Evolutionary conservation across 1,139 yeast species (phyloP).

Genomic region (Taphrina confusa): DNA sequence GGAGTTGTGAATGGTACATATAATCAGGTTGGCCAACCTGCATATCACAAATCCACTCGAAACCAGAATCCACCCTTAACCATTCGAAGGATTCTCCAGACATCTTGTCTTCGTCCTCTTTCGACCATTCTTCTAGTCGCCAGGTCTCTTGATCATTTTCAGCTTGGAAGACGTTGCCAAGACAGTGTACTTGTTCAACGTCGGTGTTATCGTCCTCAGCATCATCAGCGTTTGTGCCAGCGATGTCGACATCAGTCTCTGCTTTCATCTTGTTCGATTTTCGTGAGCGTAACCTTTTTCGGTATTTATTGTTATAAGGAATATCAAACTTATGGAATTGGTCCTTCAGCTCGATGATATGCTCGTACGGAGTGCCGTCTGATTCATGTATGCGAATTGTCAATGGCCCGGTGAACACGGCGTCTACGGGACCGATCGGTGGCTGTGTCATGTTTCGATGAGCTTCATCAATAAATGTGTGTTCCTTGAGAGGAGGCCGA

Average conservation of each 20-base stretch:
- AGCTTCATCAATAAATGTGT: constrained; percentile 51
- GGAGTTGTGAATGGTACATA: constrained; percentile 91
- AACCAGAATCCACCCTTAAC: constrained; percentile 95
- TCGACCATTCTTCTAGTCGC: constrained; percentile 73
- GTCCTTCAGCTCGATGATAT: constrained; percentile 88
- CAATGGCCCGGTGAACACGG: constrained; percentile 74
- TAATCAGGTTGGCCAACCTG: constrained; percentile 88
- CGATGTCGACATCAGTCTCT: constrained; percentile 37
- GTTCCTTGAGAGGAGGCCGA: constrained; percentile 48
- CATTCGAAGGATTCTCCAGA: constrained; percentile 92
- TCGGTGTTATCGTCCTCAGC: constrained; percentile 45
- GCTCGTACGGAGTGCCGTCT: constrained; percentile 99
- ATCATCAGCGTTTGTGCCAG: constrained; percentile 41
- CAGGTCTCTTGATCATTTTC: constrained; percentile 66
- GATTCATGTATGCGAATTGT: constrained; percentile 96
- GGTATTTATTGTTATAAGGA: constrained; percentile 88
- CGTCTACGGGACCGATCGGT: constrained; percentile 42
- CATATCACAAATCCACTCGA: constrained; percentile 89
- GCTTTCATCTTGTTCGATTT: constrained; percentile 36
- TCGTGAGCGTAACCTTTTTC: constrained; percentile 53
- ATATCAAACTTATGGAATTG: constrained; percentile 83
- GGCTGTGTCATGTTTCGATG: constrained; percentile 44
- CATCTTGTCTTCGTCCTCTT: constrained; percentile 67
- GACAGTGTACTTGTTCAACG: constrained; percentile 56
- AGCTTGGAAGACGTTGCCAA: constrained; percentile 75